Base-by-base conservation (phyloP, 2,329 filamentous ascomycete species). In the Fusarium transvaalense region DNA sequence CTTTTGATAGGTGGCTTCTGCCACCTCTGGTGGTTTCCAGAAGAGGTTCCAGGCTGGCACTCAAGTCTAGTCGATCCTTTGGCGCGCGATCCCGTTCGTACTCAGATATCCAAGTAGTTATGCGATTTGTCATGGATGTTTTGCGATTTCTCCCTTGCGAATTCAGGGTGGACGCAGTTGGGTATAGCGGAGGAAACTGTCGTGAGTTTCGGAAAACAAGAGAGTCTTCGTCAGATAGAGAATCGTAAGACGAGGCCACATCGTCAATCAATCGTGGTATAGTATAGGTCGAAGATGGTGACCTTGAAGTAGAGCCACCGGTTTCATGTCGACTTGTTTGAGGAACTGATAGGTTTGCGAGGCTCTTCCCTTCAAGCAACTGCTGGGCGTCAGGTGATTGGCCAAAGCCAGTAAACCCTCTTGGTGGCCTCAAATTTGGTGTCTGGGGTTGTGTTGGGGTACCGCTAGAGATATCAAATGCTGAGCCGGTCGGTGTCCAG, bases 51-150 rank as follows among this genome's bases (percentile, higher is more conserved):
- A 45, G 37, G 19, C 57, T 62, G 10, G 50, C 38, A 23, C 64
- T 63, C 29, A 56, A 50, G n/a, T 52, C 55, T 1, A 62, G 56
- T 27, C 53, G 53, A 50, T 67, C 72, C 27, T 58, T 66, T n/a
- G 75, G 69, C 19, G 68, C 73, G 34, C 66, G 71, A 10, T 71
- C 70, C 29, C 68, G 73, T 61, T 79, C 76, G 43, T 77, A 76
- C 46, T 72, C 69, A 27, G 77, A 74, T 31, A 80, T 76, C 74
- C 76, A 78, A 21, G 75, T 60, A n/a, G 76, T 73, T 54, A 80
- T 80, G 4, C 74, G 73, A 48, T 74, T 76, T 37, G 76, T 77
- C 34, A 74, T 74, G 17, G 74, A 71, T 14, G 74, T 69, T 53
- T 76, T 75, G 39, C 68, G 73, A 43, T 64, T 68, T 15, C 56